A percentile compares a stretch with the other conserved stretches of the same genome.
phyloP scores from a whole-genome alignment of 1,284 basidiomycete species.

The Lignosus rhinocerotis region DNA sequence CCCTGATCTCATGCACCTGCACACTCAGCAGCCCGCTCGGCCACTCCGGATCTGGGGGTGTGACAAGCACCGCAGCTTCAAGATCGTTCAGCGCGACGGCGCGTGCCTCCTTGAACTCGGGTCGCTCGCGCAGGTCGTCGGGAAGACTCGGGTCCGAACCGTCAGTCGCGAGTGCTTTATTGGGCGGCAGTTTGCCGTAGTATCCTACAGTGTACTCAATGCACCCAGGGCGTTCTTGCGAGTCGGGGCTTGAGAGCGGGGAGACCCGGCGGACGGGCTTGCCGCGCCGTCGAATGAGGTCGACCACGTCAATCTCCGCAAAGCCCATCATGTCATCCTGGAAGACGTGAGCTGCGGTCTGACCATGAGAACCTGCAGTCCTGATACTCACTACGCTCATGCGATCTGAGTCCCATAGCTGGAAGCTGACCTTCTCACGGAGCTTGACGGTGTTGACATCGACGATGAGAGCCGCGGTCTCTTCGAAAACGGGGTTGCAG shows the following conservation, averaged over 20 bases:
- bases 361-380: neutral
- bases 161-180: constrained; percentile 43
- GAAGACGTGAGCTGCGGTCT: neutral
- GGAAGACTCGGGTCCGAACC: constrained; percentile 39
- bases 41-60: constrained; percentile 59
- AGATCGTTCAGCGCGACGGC: constrained; percentile 35
- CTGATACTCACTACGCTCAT: constrained; percentile 38
- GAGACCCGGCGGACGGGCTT: constrained; percentile 32
- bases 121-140: constrained; percentile 32
- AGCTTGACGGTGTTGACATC: constrained; percentile 70
- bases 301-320: constrained; percentile 34
- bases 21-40: constrained; percentile 59
- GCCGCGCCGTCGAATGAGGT: constrained; percentile 34
- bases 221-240: constrained; percentile 29
- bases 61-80: constrained; percentile 52
- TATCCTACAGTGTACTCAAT: constrained; percentile 58
- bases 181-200: constrained; percentile 60
- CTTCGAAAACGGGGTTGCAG: constrained; percentile 75
- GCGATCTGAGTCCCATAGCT: constrained; percentile 80
- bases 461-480: constrained; percentile 71
- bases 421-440: constrained; percentile 64
- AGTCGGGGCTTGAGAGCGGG: constrained; percentile 32
- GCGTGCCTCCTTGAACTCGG: constrained; percentile 35
- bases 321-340: constrained; percentile 40
- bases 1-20: constrained; percentile 54